Evolutionary conservation across 2,329 filamentous ascomycete genomes (phyloP).

Genomic region (Aspergillus pseudoterreus): DNA sequence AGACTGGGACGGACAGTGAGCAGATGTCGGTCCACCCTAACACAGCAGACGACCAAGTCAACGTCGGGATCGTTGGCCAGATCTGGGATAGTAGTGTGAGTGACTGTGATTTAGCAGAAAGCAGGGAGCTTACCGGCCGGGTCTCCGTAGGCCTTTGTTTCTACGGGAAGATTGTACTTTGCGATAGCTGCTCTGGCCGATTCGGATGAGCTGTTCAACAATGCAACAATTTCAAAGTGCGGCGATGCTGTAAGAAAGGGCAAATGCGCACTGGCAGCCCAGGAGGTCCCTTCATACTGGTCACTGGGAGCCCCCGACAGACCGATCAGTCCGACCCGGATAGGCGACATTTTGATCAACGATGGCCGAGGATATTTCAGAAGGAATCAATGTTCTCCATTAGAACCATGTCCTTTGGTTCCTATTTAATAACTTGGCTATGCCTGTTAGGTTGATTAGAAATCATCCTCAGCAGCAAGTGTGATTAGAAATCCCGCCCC

Average conservation of each 20-base stretch:
- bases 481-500: not conserved
- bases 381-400: not conserved
- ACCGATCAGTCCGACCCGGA: slow-evolving; percentile 11
- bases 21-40: slow-evolving; percentile 53
- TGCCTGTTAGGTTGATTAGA: not conserved
- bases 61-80: slow-evolving; percentile 50
- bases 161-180: slow-evolving; percentile 39
- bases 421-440: too few species aligned
- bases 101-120: not conserved
- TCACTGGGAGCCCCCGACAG: slow-evolving; percentile 3
- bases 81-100: slow-evolving; percentile 10
- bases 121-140: slow-evolving; percentile 29
- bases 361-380: not conserved
- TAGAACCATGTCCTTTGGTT: too few species aligned
- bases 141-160: slow-evolving; percentile 50
- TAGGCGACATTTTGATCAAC: slow-evolving; percentile 1
- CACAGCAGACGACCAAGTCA: slow-evolving; percentile 51
- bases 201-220: slow-evolving; percentile 8
- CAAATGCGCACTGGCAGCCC: slow-evolving; percentile 9
- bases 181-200: slow-evolving; percentile 13
- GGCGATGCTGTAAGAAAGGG: slow-evolving; percentile 5
- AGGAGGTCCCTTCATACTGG: slow-evolving; percentile 7
- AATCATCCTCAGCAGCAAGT: not conserved
- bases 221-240: slow-evolving; percentile 8
- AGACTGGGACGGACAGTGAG: slow-evolving; percentile 46